Evolutionary conservation across 768 basidiomycete species (phyloP).

Genomic region (Cyathus striatus): DNA sequence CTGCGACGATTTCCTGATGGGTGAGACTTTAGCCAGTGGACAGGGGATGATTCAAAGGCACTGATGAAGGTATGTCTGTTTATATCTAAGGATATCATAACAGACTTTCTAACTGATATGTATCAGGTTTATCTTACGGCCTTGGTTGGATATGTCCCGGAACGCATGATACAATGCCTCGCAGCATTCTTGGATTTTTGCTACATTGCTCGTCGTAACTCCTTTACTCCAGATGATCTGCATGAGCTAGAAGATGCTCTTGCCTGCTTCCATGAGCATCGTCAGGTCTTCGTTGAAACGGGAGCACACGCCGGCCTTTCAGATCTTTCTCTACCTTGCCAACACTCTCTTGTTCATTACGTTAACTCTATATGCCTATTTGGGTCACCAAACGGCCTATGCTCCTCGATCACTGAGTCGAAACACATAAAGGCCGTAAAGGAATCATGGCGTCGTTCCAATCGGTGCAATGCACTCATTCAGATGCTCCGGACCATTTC

Average conservation of each 20-base stretch:
- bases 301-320: background rate
- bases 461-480: background rate
- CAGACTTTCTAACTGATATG: no score
- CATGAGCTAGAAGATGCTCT: conserved; percentile 1
- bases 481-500: background rate
- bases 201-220: conserved; percentile 8
- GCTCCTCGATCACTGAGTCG: background rate
- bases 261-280: background rate
- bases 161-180: conserved; percentile 11
- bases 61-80: conserved; percentile 6
- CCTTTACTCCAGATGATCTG: background rate
- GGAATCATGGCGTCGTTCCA: background rate
- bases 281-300: background rate
- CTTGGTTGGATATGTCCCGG: conserved; percentile 11
- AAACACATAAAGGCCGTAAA: background rate
- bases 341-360: background rate
- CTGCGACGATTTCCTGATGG: conserved; percentile 3
- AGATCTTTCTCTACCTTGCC: background rate
- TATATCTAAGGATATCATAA: background rate
- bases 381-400: background rate
- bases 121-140: conserved; percentile 5
- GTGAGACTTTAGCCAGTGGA: conserved; percentile 4
- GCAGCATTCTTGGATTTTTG: conserved; percentile 14
- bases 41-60: conserved; percentile 7
- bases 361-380: background rate